These are phyloP conservation scores for Kluyveromyces dobzhanskii DNA, from an alignment of 805 yeast species.

Conservation along the genomic window DNA sequence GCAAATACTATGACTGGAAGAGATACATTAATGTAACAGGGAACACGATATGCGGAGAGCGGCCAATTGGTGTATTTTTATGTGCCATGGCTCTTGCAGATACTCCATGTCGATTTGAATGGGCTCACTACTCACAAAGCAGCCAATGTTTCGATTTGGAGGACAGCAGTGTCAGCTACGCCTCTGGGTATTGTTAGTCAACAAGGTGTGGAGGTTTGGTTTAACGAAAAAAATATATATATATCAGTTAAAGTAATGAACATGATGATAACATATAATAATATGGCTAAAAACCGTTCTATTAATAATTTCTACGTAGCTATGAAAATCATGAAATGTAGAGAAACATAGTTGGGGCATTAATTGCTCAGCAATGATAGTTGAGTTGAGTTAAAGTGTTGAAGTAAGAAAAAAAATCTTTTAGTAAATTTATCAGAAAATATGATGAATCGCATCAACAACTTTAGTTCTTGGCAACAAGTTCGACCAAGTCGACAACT, in stretches of 20 bases:
- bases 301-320: background rate
- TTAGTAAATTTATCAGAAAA: too few relatives aligned
- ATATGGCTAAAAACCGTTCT: too few relatives aligned
- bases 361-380: too few relatives aligned
- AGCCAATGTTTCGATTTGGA: conserved; percentile 35
- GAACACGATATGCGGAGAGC: conserved; percentile 91
- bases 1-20: conserved; percentile 53
- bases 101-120: conserved; percentile 35
- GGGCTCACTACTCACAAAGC: conserved; percentile 82
- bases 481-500: conserved; percentile 63
- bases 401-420: too few relatives aligned
- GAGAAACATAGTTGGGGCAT: background rate
- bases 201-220: too few relatives aligned
- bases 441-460: too few relatives aligned
- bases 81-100: conserved; percentile 31
- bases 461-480: conserved; percentile 1
- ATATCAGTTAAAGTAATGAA: too few relatives aligned
- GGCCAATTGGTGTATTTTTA: conserved; percentile 64
- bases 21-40: conserved; percentile 61
- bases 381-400: too few relatives aligned
- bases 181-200: conserved; percentile 50
- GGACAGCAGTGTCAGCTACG: conserved; percentile 89
- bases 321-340: background rate
- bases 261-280: too few relatives aligned
- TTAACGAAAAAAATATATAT: too few relatives aligned